A percentile compares a stretch with the other conserved stretches of the same genome.
These are phyloP conservation scores for Dipteronia sinensis DNA, from an alignment of 345 rosid genomes.

Conservation along the genomic window DNA sequence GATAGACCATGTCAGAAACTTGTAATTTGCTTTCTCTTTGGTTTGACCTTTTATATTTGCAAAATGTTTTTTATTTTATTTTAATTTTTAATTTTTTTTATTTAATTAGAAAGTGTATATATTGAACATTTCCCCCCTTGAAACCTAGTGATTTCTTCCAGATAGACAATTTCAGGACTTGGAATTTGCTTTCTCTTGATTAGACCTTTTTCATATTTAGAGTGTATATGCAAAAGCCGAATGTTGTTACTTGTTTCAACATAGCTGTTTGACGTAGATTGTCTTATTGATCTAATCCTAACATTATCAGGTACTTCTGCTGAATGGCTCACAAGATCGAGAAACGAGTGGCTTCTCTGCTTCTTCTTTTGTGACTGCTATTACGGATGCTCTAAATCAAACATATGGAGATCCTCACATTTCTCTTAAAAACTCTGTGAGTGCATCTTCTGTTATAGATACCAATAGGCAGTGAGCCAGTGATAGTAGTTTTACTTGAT, in stretches of 20 bases:
- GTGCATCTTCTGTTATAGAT: constrained; percentile 23
- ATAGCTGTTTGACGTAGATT: neutral
- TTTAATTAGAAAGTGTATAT: neutral
- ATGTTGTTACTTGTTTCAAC: neutral
- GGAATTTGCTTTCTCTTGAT: neutral
- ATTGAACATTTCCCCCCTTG: neutral
- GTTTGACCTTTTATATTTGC: neutral
- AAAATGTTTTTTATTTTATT: neutral
- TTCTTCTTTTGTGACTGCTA: constrained; percentile 77
- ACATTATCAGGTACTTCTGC: constrained; percentile 57
- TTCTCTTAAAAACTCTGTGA: constrained; percentile 59
- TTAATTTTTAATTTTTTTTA: neutral
- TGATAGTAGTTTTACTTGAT: neutral
- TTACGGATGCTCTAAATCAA: constrained; percentile 77
- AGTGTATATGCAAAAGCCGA: neutral
- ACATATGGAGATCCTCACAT: constrained; percentile 70
- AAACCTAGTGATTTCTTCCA: neutral
- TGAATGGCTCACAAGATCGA: constrained; percentile 83
- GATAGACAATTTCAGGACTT: neutral
- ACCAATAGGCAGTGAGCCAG: neutral
- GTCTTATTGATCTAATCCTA: neutral
- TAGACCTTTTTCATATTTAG: neutral
- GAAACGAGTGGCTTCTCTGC: constrained; percentile 83
- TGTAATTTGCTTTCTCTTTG: neutral
- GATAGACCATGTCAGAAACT: neutral